Percentiles rank a stretch among this genome's conserved stretches.
phyloP scores from a whole-genome alignment of 306 rosid species.

The Echinosophora koreensis region DNA sequence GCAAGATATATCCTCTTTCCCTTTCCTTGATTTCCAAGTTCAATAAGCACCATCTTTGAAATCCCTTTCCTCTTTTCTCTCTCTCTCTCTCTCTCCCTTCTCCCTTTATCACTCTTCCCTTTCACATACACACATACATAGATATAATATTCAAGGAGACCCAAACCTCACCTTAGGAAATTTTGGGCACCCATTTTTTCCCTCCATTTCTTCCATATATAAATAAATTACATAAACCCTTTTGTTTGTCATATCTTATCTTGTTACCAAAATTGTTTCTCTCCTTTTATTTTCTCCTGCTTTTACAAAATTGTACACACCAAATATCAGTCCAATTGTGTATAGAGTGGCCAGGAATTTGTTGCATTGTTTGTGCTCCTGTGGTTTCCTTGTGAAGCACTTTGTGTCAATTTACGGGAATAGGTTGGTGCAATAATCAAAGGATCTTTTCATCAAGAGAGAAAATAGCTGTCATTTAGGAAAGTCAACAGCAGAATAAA shows the following conservation, averaged over 20 bases:
- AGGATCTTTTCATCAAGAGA: slow-evolving; percentile 40
- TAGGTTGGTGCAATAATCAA: slow-evolving; percentile 48
- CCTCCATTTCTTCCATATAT: not conserved
- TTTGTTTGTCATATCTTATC: slow-evolving; percentile 12
- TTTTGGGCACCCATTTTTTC: slow-evolving; percentile 20
- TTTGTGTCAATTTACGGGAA: slow-evolving; percentile 51
- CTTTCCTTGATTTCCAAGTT: slow-evolving; percentile 68
- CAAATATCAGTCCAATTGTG: slow-evolving; percentile 28
- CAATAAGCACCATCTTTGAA: slow-evolving; percentile 29
- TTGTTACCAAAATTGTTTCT: slow-evolving; percentile 4
- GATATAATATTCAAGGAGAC: slow-evolving; percentile 5
- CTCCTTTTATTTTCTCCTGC: not conserved
- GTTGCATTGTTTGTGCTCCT: slow-evolving; percentile 16
- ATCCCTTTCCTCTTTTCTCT: not conserved
- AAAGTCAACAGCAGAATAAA: slow-evolving; percentile 44
- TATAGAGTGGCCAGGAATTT: slow-evolving; percentile 39
- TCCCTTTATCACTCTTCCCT: slow-evolving; percentile 3
- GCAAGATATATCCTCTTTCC: slow-evolving; percentile 77
- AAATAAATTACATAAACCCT: slow-evolving; percentile 8
- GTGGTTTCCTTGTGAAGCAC: slow-evolving; percentile 45
- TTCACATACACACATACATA: not conserved
- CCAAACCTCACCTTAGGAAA: slow-evolving; percentile 10
- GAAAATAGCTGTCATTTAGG: slow-evolving; percentile 2
- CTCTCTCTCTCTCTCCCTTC: not conserved
- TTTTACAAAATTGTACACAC: slow-evolving; percentile 32